Evolutionary conservation across 495 filamentous ascomycete species (phyloP).

Genomic region (Xylaria cubensis): DNA sequence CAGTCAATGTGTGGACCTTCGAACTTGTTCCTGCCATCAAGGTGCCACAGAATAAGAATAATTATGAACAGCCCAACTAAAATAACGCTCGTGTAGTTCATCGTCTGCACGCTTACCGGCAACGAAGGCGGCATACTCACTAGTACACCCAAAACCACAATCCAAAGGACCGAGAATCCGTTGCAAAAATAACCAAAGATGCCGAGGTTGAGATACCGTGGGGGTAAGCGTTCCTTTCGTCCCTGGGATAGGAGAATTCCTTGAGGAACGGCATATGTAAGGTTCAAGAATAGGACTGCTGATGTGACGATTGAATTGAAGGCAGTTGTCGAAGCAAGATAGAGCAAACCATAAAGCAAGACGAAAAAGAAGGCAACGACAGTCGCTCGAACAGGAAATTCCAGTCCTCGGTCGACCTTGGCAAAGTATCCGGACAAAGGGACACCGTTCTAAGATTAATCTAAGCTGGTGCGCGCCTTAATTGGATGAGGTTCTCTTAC

Average conservation of each 20-base stretch:
- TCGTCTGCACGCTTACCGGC: conserved; percentile 37
- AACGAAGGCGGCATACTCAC: conserved; percentile 44
- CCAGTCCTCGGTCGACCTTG: background rate
- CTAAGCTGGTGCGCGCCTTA: no score
- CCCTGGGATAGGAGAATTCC: conserved; percentile 41
- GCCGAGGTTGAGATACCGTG: conserved; percentile 42
- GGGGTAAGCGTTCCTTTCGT: conserved; percentile 39
- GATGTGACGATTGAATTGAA: conserved; percentile 56
- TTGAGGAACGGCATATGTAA: conserved; percentile 54
- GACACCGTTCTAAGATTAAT: background rate
- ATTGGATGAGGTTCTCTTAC: conserved; percentile 38
- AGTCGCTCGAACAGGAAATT: conserved; percentile 34
- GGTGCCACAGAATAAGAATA: conserved; percentile 39
- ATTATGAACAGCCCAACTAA: conserved; percentile 37
- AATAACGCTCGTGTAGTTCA: conserved; percentile 45
- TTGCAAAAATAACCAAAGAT: conserved; percentile 42
- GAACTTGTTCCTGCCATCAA: background rate
- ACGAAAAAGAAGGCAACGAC: conserved; percentile 39
- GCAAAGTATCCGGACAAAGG: conserved; percentile 1
- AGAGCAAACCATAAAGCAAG: conserved; percentile 49
- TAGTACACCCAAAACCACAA: conserved; percentile 39
- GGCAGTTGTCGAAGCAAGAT: conserved; percentile 54
- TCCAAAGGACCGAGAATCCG: conserved; percentile 42
- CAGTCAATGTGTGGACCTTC: conserved; percentile 1
- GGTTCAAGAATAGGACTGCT: conserved; percentile 50